Percentiles rank a stretch among this genome's conserved stretches.
Conservation (phyloP, 768 basidiomycete species). For the Boletus patriciae region DNA sequence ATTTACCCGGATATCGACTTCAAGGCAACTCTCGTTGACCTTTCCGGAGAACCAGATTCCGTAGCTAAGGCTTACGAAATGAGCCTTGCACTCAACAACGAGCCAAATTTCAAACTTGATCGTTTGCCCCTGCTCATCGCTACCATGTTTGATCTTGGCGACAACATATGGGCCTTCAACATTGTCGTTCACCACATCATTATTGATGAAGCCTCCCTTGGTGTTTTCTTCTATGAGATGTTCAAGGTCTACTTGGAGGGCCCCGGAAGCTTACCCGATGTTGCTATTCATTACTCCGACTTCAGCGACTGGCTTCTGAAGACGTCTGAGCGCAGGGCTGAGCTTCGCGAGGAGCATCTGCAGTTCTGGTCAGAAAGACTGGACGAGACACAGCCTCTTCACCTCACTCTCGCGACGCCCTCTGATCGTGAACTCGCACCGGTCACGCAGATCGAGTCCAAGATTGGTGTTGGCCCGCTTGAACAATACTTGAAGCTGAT, state of each 20-base stretch:
- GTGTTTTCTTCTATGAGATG: slow-evolving; percentile 32
- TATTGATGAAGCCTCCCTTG: slow-evolving; percentile 31
- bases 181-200: slow-evolving; percentile 34
- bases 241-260: slow-evolving; percentile 30
- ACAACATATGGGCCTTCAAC: slow-evolving; percentile 27
- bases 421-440: slow-evolving; percentile 29
- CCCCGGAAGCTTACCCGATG: slow-evolving; percentile 25
- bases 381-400: slow-evolving; percentile 16
- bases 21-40: slow-evolving; percentile 25
- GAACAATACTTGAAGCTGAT: slow-evolving; percentile 23
- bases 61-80: slow-evolving; percentile 32
- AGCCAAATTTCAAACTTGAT: slow-evolving; percentile 28
- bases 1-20: slow-evolving; percentile 31
- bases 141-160: slow-evolving; percentile 28
- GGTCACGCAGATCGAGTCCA: slow-evolving; percentile 30
- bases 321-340: slow-evolving; percentile 29
- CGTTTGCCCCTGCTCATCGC: slow-evolving; percentile 25
- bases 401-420: slow-evolving; percentile 27
- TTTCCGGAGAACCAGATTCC: slow-evolving; percentile 27
- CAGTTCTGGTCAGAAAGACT: slow-evolving; percentile 27
- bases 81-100: slow-evolving; percentile 24
- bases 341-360: slow-evolving; percentile 26
- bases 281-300: slow-evolving; percentile 21
- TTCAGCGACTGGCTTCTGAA: slow-evolving; percentile 28
- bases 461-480: slow-evolving; percentile 17